Evolutionary conservation across 2,329 filamentous ascomycete species (phyloP), one percentile per base, ranked within the genome.

Genomic region (Sporothrix phasma): DNA sequence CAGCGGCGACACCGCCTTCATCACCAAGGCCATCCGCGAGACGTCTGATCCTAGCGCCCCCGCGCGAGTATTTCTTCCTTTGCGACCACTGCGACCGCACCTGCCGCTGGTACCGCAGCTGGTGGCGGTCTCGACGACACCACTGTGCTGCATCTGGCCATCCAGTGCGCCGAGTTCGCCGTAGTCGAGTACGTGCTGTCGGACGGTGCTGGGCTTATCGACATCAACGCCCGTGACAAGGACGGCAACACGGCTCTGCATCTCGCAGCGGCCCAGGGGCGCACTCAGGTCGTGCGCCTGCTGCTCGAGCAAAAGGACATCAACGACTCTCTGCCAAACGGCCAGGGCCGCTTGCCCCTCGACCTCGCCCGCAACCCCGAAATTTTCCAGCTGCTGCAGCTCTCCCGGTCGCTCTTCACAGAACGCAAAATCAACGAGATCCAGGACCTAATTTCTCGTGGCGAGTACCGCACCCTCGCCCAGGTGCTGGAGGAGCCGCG

Each of bases 181-280:
- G 92, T 99, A 31, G 89, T 99, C 62, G 92, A 99, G 74, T 97
- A 93, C 71, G 88, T 97, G n/a, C 78, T 99, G 49, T 92, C 91
- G 1, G 83, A 90, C 67, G 85, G 88, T 34, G 81, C 79, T 15
- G 80, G 79, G 47, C 78, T 79, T 61, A 79, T 95, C 63, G 92
- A 97, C 72, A 79, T 97, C 74, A 99, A 97, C 74, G 87, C 89
- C 46, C 86, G 89, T 66, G 94, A 99, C 76, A 88, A 89, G 69
- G 93, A 97, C 70, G 94, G 94, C 66, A 99, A 97, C 74, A 96
- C 92, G 0, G 88, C 94, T 24, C 82, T 99, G 61, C 93, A 97
- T 74, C 76, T 97, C 43, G 94, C 94, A 8, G 89, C 93, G 34
- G 81, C 84, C 63, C 87, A 97, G 62, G 93, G 93, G 13, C 85